Percentiles rank a stretch among this genome's conserved stretches.
phyloP scores from a whole-genome alignment of 768 basidiomycete genomes.

The Termitomyces titanicus region DNA sequence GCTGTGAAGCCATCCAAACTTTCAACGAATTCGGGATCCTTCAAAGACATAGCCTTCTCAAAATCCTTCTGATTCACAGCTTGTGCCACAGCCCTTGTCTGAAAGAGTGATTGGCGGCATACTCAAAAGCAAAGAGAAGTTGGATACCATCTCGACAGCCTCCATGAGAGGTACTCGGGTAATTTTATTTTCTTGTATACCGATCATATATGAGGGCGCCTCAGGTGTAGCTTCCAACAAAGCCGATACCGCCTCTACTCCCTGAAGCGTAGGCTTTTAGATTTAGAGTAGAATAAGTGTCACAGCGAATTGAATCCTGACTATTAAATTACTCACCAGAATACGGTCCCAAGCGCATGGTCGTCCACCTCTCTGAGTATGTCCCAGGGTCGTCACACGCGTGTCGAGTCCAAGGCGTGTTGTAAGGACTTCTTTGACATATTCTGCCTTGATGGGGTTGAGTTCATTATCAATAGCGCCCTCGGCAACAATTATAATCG shows the following conservation, averaged over 20 bases:
- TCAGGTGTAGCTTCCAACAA: conserved; percentile 82
- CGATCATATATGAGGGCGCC: conserved; percentile 97
- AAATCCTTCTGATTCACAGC: conserved; percentile 86
- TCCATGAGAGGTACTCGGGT: conserved; percentile 88
- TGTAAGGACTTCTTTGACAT: conserved; percentile 86
- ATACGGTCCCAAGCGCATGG: conserved; percentile 94
- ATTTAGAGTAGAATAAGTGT: neutral
- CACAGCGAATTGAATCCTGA: neutral
- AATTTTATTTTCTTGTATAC: conserved; percentile 93
- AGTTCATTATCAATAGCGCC: conserved; percentile 87
- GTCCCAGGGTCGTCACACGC: conserved; percentile 93
- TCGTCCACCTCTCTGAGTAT: conserved; percentile 92
- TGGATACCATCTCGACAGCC: conserved; percentile 78
- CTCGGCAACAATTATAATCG: conserved; percentile 97
- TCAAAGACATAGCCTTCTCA: conserved; percentile 77
- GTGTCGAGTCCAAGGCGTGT: conserved; percentile 91
- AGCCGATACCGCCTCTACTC: conserved; percentile 88
- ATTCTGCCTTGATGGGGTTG: conserved; percentile 87
- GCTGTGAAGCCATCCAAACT: conserved; percentile 81
- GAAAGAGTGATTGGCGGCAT: neutral
- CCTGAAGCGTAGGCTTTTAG: conserved; percentile 89
- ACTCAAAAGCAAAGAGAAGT: conserved; percentile 1
- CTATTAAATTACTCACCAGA: conserved; percentile 49
- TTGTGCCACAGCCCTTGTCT: conserved; percentile 85
- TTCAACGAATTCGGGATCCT: conserved; percentile 91